Evolutionary conservation across 345 rosid genomes (phyloP), one percentile per base, ranked within the genome.

Genomic region (Sisymbrium altissimum): DNA sequence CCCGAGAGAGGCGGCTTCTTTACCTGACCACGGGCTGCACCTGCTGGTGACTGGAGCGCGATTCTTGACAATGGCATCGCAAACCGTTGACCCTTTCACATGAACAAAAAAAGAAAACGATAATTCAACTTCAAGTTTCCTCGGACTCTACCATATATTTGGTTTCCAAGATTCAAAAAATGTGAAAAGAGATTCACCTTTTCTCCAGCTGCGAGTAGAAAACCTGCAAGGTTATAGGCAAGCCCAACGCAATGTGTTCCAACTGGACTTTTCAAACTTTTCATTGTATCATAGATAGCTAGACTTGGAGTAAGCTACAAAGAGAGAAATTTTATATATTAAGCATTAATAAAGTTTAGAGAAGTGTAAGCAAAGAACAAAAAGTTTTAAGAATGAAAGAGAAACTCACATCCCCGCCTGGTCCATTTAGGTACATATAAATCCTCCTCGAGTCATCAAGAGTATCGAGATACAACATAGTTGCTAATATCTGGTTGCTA

Each of bases 11-110:
- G 48, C 8, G 0, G 54, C 13, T 73, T 35, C 8, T 53, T 73
- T 83, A 89, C 97, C 97, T 88, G 90, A 69, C 93, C 98, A 56
- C 90, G 86, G 46, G 97, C 96, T 68, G 90, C 85, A 68, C 95
- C 88, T 30, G 89, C 89, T 32, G 96, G 93, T 71, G 91, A 82
- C 6, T 80, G 82, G 43, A 94, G 80, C 19, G 86, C 87, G 33
- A 94, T 71, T 78, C 90, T 88, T 59, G 95, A 84, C 69, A 84
- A 83, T 23, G 88, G 94, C 91, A 87, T 84, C 53, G 89, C 96
- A 80, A 79, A 81, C 13, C 89, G 92, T 53, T 87, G 52, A 63
- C 91, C 93, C 93, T 89, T 68, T 68, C 14, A 57, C 39, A 61
- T 0, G 33, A 15, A 35, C 39, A 69, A 21, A 56, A n/a, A 60